Evolutionary conservation across 805 yeast genomes (phyloP).

Genomic region (Tetrapisispora namnaoensis): DNA sequence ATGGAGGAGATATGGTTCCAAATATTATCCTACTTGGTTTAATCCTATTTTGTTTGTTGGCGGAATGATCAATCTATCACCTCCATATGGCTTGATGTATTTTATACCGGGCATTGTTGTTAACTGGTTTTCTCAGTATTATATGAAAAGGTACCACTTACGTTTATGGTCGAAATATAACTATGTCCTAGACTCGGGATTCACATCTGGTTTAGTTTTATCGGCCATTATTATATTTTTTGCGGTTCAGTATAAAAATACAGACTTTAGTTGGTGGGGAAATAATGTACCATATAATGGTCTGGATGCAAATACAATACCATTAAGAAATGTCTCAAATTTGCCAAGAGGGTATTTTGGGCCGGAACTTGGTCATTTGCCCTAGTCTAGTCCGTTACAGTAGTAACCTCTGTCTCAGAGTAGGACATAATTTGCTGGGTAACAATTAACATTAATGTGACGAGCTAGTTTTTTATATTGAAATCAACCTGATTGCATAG

Average conservation of each 20-base stretch:
- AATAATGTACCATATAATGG: conserved; percentile 31
- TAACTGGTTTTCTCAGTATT: conserved; percentile 38
- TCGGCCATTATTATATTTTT: conserved; percentile 44
- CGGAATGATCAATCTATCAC: conserved; percentile 38
- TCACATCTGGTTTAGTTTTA: conserved; percentile 55
- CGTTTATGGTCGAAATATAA: conserved; percentile 48
- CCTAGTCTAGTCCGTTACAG: conserved; percentile 2
- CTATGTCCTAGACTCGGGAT: conserved; percentile 45
- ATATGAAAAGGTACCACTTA: conserved; percentile 38
- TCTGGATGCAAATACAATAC: conserved; percentile 10
- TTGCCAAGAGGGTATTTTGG: conserved; percentile 18
- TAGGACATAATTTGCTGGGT: too few species aligned
- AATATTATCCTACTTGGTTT: conserved; percentile 28
- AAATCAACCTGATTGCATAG: too few species aligned
- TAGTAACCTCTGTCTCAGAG: too few species aligned
- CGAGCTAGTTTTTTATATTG: too few species aligned
- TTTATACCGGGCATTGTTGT: conserved; percentile 23
- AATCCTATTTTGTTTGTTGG: conserved; percentile 44
- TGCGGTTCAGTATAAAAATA: conserved; percentile 36
- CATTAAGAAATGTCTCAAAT: conserved; percentile 8
- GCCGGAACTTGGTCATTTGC: conserved; percentile 27
- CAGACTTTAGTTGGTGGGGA: conserved; percentile 56
- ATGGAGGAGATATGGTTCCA: conserved; percentile 18
- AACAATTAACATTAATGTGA: too few species aligned
- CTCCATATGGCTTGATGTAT: conserved; percentile 42